Evolutionary conservation across 2,329 filamentous ascomycete species (phyloP), one percentile per base, ranked within the genome.

Genomic region (Neoarthrinium moseri): DNA sequence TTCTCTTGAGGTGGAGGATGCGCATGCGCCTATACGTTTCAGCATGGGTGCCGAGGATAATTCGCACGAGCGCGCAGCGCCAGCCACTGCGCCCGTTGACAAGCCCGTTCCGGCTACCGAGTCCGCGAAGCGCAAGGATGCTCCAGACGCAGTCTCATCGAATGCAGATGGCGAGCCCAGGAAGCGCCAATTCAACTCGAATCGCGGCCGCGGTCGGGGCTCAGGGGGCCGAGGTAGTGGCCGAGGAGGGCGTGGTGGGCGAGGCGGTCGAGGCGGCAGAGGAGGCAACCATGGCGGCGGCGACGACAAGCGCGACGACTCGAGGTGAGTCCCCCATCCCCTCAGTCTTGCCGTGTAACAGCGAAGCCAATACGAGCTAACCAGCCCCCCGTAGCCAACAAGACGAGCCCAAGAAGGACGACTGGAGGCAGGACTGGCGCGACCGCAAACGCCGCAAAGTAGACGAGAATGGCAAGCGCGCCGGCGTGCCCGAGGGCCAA

Each of bases 391-490:
- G 58, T 68, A 78, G 77, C 61, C 66, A 69, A 60, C 62, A 64
- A 56, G 20, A 30, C 7, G 32, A 30, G 32, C 50, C 66, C 73
- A 75, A 79, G 61, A 79, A 75, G 59, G 68, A 79, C 57, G 66
- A 71, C 49, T 71, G 74, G 43, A 15, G 26, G 11, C 69, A 73
- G 50, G 68, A 74, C 21, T 70, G 75, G 33, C 67, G 72, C 56
- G 70, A 73, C 45, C 62, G 64, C n/a, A 84, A 84, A 63, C 75
- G 79, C 30, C 75, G 70, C 47, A 79, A 74, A 52, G 52, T 77
- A 3, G 69, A 72, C 43, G 58, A 56, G 13, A 58, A 59, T 20
- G 69, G 67, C 39, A 42, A 18, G 15, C 55, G 48, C 27, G 51
- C 55, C 3, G 45, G 17, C 12, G 60, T 63, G 8, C 57, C 57